Evolutionary conservation across 2,329 filamentous ascomycete species (phyloP).

Genomic region (Trichophyton schoenleinii): DNA sequence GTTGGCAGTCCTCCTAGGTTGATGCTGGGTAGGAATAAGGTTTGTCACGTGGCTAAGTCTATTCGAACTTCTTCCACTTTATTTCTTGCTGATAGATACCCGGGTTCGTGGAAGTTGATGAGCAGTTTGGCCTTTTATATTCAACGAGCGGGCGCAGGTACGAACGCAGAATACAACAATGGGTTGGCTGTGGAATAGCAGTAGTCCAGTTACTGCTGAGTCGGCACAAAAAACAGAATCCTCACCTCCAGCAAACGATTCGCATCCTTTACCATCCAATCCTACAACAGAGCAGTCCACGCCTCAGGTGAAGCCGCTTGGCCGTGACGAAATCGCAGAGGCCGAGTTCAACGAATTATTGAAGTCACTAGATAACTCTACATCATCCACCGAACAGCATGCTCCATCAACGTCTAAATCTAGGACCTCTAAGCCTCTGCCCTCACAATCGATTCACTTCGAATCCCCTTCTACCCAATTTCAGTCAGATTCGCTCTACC

Average conservation of each 20-base stretch:
- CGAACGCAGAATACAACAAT: conserved; percentile 19
- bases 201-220: neutral
- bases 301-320: neutral
- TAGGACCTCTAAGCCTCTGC: conserved; percentile 16
- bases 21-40: neutral
- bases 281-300: neutral
- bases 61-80: neutral
- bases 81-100: neutral
- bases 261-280: neutral
- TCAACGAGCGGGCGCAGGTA: neutral
- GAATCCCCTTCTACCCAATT: conserved; percentile 21
- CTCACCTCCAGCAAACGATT: neutral
- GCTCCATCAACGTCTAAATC: conserved; percentile 12
- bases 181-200: conserved; percentile 35
- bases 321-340: conserved; percentile 39
- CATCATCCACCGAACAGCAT: conserved; percentile 6
- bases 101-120: too few relatives aligned
- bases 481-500: conserved; percentile 58
- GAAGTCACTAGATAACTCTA: conserved; percentile 33
- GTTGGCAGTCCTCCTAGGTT: too few relatives aligned
- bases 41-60: neutral
- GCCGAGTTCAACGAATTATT: conserved; percentile 43
- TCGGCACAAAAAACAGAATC: neutral
- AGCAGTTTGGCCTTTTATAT: too few relatives aligned
- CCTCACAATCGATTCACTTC: conserved; percentile 4